Evolutionary conservation across 1,284 basidiomycete species (phyloP).

Genomic region (Wallemia hederae): DNA sequence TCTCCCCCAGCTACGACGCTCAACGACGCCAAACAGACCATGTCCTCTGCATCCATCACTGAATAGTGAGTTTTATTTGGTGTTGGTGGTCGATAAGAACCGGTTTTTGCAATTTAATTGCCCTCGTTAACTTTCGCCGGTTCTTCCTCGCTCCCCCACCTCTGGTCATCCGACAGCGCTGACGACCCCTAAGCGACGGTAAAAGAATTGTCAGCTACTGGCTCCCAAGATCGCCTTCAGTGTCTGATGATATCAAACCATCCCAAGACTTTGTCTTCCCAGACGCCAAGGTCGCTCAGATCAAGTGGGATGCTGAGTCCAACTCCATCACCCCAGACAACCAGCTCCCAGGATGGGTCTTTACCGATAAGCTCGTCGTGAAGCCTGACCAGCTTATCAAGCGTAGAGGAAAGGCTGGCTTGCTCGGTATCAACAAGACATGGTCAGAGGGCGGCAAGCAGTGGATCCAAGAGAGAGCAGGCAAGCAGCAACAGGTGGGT

Average conservation of each 20-base stretch:
- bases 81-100: not conserved
- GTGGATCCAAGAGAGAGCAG: slow-evolving; percentile 72
- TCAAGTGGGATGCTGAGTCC: slow-evolving; percentile 59
- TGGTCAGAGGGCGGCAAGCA: slow-evolving; percentile 31
- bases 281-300: slow-evolving; percentile 41
- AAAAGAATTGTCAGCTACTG: slow-evolving; percentile 81
- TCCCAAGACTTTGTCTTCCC: slow-evolving; percentile 34
- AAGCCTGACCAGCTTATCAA: slow-evolving; percentile 99
- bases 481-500: slow-evolving; percentile 63
- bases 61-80: not conserved
- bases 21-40: not conserved
- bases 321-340: slow-evolving; percentile 49
- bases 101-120: not conserved
- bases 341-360: slow-evolving; percentile 56
- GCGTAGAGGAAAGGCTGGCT: slow-evolving; percentile 89
- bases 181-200: slow-evolving; percentile 25
- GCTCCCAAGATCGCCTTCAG: slow-evolving; percentile 53
- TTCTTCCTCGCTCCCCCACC: not conserved
- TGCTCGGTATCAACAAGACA: slow-evolving; percentile 73
- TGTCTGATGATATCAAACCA: slow-evolving; percentile 22
- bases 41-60: not conserved
- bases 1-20: too few species aligned
- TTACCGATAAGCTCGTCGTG: slow-evolving; percentile 58
- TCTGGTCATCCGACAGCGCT: not conserved
- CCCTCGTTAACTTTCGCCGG: not conserved